Evolutionary conservation across 108 stramenopile genomes (phyloP), one percentile per base, ranked within the genome.

Genomic region (Aureococcus anophagefferens): DNA sequence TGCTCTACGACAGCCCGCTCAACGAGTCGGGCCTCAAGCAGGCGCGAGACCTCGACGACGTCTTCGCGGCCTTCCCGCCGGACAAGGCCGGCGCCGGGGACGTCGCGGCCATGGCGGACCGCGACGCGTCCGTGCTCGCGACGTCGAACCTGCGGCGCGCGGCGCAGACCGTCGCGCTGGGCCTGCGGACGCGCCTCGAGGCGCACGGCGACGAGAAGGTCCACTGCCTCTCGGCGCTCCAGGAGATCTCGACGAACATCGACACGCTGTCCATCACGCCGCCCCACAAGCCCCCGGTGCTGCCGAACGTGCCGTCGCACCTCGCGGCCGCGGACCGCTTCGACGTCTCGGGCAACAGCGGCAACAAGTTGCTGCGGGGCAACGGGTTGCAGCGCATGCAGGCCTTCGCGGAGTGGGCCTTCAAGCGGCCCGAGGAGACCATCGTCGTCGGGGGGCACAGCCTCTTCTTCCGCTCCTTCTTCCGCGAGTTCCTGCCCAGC

Each of bases 401-500:
- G 59, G 75, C 77, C n/a, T 94, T 93, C 77, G 85, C 80, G 63
- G 66, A 77, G 0, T 74, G 85, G 46, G 76, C 81, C 0, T 94
- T 93, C 77, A 82, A 83, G 78, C 79, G 78, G 0, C 68, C 78
- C 32, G 74, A 82, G 44, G 81, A 83, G 13, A 77, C 80, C 40
- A 64, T 94, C 30, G 73, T 94, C 70, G 86, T 85, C 32, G 89
- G 85, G 25, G 94, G 94, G 28, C 94, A 94, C 74, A 91, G 90
- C 30, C 77, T 91, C 35, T 93, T 90, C 87, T 94, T 93, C 74
- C 83, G 90, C 32, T 80, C 77, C 32, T 91, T 92, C 72, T 93
- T 94, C 73, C 87, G 85, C 35, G 74, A 86, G 30, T 94, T 82
- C 74, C 69, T 94, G 34, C 93, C 93, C 0, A 59, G 78, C 14